A percentile compares a stretch with the other conserved stretches of the same genome.
Conservation (phyloP, 768 basidiomycete species). For the Xanthoconium stramineum region DNA sequence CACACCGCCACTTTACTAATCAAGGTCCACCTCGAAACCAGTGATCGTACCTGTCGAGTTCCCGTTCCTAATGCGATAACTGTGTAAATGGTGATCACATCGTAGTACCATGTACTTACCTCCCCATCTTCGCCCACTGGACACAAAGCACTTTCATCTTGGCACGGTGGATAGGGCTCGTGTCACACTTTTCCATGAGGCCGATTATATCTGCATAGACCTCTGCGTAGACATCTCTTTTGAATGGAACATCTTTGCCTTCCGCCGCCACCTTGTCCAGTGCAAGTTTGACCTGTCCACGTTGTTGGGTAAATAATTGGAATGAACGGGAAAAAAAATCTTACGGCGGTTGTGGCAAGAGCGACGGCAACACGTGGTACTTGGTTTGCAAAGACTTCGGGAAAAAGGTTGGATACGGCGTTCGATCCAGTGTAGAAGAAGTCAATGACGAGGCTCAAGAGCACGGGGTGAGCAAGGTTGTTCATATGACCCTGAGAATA, state of each 20-base stretch:
- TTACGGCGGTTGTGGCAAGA: not conserved
- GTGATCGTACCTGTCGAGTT: not conserved
- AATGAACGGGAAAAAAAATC: too few species aligned
- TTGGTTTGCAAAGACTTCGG: constrained; percentile 4
- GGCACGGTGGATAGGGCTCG: not conserved
- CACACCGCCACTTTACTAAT: too few species aligned
- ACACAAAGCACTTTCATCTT: too few species aligned
- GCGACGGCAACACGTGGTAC: not conserved
- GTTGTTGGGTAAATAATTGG: too few species aligned
- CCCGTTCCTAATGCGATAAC: not conserved
- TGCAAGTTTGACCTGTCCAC: not conserved
- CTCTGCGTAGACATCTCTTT: not conserved
- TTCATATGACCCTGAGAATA: constrained; percentile 2
- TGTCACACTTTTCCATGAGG: not conserved
- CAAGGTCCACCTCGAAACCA: too few species aligned
- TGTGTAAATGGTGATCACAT: too few species aligned
- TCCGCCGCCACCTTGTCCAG: not conserved
- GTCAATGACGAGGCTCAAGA: too few species aligned
- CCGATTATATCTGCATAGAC: not conserved
- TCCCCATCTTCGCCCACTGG: not conserved
- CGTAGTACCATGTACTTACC: not conserved
- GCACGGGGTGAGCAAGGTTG: not conserved
- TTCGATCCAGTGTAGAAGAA: too few species aligned
- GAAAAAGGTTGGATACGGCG: not conserved
- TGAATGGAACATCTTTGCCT: constrained; percentile 5